Conservation (phyloP, 345 rosid species). For the Citrus australasica region DNA sequence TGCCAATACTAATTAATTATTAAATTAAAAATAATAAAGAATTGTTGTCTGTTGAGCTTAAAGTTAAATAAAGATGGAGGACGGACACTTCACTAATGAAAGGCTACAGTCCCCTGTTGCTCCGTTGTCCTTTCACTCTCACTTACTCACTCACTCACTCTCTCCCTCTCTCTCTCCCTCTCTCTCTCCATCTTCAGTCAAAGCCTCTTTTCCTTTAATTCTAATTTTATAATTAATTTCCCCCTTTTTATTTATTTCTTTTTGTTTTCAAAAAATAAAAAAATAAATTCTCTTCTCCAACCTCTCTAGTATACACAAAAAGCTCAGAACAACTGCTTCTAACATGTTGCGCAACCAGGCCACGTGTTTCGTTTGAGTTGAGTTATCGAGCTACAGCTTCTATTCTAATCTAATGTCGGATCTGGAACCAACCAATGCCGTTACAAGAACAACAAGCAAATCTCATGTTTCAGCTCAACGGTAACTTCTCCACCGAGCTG, state of each 20-base stretch:
- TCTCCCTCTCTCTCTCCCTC: too few species aligned
- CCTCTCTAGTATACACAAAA: not conserved
- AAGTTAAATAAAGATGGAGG: too few species aligned
- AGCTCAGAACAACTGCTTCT: not conserved
- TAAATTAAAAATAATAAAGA: too few species aligned
- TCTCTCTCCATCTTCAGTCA: not conserved
- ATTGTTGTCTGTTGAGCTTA: too few species aligned
- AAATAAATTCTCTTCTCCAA: constrained; percentile 9
- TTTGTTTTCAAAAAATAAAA: not conserved
- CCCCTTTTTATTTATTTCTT: not conserved
- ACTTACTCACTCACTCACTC: not conserved
- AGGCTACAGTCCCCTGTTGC: too few species aligned
- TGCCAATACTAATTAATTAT: too few species aligned
- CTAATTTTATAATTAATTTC: not conserved
- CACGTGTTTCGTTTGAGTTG: not conserved
- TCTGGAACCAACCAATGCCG: constrained; percentile 5
- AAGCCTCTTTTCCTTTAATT: not conserved
- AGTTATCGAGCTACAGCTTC: not conserved
- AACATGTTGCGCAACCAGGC: not conserved
- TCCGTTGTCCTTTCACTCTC: not conserved
- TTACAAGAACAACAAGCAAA: not conserved
- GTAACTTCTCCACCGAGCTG: not conserved
- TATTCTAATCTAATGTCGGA: constrained; percentile 1
- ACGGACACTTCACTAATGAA: too few species aligned
- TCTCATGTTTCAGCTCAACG: not conserved